phyloP scores from a whole-genome alignment of 352 stramenopile species.

The Salisapilia sapeloensis region DNA sequence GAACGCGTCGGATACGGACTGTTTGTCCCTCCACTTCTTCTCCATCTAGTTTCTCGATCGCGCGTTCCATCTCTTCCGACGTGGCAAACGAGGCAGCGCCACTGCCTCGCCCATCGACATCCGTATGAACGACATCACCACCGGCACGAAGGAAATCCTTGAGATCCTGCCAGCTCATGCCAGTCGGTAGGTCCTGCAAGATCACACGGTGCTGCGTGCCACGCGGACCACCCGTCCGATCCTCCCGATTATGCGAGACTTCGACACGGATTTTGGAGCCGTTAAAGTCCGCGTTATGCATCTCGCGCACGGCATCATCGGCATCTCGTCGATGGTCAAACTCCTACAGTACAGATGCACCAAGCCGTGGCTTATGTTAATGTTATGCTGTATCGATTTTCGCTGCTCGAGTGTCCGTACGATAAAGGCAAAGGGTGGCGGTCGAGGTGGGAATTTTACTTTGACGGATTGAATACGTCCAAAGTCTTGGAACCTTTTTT shows the following conservation, averaged over 20 bases:
- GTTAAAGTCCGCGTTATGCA: slow-evolving; percentile 23
- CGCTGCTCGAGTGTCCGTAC: too few relatives aligned
- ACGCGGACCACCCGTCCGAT: slow-evolving; percentile 13
- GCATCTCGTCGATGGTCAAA: slow-evolving; percentile 39
- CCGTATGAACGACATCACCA: slow-evolving; percentile 39
- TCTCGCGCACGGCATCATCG: slow-evolving; percentile 26
- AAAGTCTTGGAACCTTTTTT: slow-evolving; percentile 31
- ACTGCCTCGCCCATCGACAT: slow-evolving; percentile 47
- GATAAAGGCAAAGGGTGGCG: slow-evolving; percentile 35
- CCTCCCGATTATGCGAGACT: slow-evolving; percentile 23
- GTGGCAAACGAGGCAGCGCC: slow-evolving; percentile 51
- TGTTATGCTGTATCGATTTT: neutral
- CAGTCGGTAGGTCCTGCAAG: slow-evolving; percentile 18
- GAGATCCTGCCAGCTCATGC: slow-evolving; percentile 39
- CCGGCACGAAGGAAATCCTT: slow-evolving; percentile 42
- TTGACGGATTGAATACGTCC: slow-evolving; percentile 19
- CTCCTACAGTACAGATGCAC: slow-evolving; percentile 10
- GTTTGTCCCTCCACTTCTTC: slow-evolving; percentile 23
- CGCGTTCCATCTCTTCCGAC: slow-evolving; percentile 28
- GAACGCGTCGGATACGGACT: slow-evolving; percentile 18
- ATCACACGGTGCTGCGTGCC: slow-evolving; percentile 35
- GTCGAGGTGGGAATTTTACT: slow-evolving; percentile 34
- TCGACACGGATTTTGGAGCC: slow-evolving; percentile 29
- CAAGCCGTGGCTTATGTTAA: neutral
- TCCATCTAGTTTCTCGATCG: slow-evolving; percentile 30